A percentile compares a stretch with the other conserved stretches of the same genome.
Evolutionary conservation across 257 asterid genomes (phyloP).

Genomic region (Solanum arcanum): DNA sequence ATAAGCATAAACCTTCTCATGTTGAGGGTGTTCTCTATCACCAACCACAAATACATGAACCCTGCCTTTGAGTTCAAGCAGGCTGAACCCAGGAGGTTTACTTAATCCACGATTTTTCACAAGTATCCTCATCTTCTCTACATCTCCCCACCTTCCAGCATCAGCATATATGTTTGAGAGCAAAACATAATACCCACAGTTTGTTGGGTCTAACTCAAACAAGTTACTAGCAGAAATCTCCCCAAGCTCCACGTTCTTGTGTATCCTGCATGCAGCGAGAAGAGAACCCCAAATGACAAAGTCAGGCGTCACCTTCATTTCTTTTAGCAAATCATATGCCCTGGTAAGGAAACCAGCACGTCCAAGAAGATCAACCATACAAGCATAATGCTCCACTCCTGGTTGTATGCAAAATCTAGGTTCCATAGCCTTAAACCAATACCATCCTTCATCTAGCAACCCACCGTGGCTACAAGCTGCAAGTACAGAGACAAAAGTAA

Average conservation of each 20-base stretch:
- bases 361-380: constrained; percentile 94
- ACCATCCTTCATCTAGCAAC: constrained; percentile 82
- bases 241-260: constrained; percentile 80
- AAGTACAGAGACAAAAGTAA: constrained; percentile 73
- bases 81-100: constrained; percentile 82
- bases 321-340: constrained; percentile 63
- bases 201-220: constrained; percentile 63
- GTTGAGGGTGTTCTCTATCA: constrained; percentile 63
- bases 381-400: constrained; percentile 80
- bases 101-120: constrained; percentile 58
- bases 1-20: constrained; percentile 45
- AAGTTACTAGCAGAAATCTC: constrained; percentile 66
- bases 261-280: constrained; percentile 70
- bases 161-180: constrained; percentile 84
- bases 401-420: constrained; percentile 53
- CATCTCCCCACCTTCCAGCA: constrained; percentile 91
- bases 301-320: constrained; percentile 72
- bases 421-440: constrained; percentile 80
- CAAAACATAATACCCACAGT: constrained; percentile 71
- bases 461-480: constrained; percentile 98
- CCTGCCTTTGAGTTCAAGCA: constrained; percentile 63
- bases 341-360: constrained; percentile 69
- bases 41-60: constrained; percentile 62
- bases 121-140: constrained; percentile 46
- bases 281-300: constrained; percentile 86